Evolutionary conservation across 2,329 filamentous ascomycete species (phyloP), one percentile per base, ranked within the genome.

Genomic region (Incumbomyces delicatus): DNA sequence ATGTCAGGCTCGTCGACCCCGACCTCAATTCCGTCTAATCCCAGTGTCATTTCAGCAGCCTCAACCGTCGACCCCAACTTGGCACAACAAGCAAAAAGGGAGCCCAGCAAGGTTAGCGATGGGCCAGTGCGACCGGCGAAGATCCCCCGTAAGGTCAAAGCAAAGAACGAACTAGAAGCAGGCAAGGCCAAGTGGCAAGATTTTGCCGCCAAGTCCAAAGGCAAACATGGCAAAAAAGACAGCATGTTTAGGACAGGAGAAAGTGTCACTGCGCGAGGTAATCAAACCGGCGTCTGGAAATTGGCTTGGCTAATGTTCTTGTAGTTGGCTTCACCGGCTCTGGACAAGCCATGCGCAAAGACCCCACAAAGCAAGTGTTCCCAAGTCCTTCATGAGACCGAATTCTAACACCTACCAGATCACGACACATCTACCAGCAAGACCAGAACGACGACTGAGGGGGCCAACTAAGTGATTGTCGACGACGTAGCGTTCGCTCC

Each of bases 161-260:
- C 90, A 58, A 92, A 83, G 51, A 92, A 89, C 64, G 87, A 94
- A 62, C 75, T 96, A 18, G 90, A 96, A 69, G 85, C 81, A 53
- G 83, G 85, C 60, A 94, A 95, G 72, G 85, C 71, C 60, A 95
- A 92, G 63, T 98, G 92, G 92, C 85, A 95, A 63, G 86, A 94
- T 53, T 98, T 95, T 65, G 85, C 81, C 54, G 74, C 76, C 60
- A 95, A 94, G 64, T 72, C 73, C 49, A 81, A 79, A 61, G 54
- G 52, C 27, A 89, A 87, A 61, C 71, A 79, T 45, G 64, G 64
- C 18, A 90, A 90, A 70, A 95, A 95, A 68, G 87, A 95, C 41
- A 94, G 87, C 73, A 95, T 95, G 89, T 95, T 95, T 64, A 81
- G 89, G 39, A 95, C 89, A 2, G 87, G 88, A 0, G 88, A 94